phyloP scores from a whole-genome alignment of 208 protist species.

The Leishmania guyanensis region DNA sequence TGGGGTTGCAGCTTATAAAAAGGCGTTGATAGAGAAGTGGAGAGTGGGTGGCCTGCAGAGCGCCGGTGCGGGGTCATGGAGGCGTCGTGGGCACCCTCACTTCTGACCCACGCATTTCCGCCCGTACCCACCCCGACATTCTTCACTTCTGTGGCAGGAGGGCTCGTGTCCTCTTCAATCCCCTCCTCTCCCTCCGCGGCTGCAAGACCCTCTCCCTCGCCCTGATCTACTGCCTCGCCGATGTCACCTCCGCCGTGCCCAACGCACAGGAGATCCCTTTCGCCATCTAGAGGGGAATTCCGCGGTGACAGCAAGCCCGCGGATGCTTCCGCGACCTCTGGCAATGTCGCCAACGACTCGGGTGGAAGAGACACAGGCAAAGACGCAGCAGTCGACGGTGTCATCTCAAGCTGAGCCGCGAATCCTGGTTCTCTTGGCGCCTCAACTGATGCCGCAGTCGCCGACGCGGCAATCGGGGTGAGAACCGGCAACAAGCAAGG shows the following conservation, averaged over 20 bases:
- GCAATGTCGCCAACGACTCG: background rate
- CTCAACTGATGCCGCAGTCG: background rate
- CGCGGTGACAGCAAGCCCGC: background rate
- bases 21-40: background rate
- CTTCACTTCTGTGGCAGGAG: background rate
- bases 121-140: background rate
- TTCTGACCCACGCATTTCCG: background rate
- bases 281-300: background rate
- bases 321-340: background rate
- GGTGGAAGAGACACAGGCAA: background rate
- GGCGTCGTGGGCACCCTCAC: background rate
- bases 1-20: background rate
- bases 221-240: background rate
- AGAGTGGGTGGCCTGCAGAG: background rate
- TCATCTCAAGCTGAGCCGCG: background rate
- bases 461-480: background rate
- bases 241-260: background rate
- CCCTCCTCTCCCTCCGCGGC: background rate
- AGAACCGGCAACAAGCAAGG: background rate
- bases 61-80: background rate
- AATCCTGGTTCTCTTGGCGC: background rate
- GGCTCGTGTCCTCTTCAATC: background rate
- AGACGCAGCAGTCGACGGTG: background rate
- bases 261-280: background rate
- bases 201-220: background rate